A percentile compares a stretch with the other conserved stretches of the same genome.
These are phyloP conservation scores for sorghum (Sorghum bicolor) DNA, from an alignment of 176 grass and related monocot species.

Conservation along the genomic window DNA sequence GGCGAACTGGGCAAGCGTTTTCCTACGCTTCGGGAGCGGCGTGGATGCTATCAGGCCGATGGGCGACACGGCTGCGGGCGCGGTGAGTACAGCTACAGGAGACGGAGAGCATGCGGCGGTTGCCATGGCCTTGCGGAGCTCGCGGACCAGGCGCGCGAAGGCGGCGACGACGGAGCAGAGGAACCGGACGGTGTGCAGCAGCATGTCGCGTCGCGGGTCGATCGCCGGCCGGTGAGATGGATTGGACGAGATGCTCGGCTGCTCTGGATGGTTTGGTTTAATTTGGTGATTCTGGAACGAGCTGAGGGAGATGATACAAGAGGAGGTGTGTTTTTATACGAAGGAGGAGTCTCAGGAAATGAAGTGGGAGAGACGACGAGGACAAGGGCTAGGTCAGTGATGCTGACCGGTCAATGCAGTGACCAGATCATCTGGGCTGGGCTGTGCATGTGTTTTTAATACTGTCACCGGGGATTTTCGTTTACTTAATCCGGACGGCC, in stretches of 20 bases:
- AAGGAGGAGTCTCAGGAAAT: neutral
- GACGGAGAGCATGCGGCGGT: neutral
- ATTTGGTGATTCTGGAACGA: too few species aligned
- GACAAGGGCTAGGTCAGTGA: neutral
- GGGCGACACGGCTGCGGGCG: neutral
- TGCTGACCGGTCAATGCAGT: slow-evolving; percentile 33
- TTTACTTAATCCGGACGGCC: slow-evolving; percentile 32
- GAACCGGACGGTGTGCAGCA: slow-evolving; percentile 24
- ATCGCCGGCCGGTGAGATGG: neutral
- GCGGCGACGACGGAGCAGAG: slow-evolving; percentile 25
- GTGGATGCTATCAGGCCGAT: neutral
- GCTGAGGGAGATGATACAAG: too few species aligned
- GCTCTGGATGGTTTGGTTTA: too few species aligned
- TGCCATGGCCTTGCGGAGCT: slow-evolving; percentile 33
- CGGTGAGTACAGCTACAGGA: neutral
- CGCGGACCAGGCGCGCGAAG: slow-evolving; percentile 11
- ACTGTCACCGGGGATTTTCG: neutral
- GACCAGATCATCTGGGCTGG: slow-evolving; percentile 31
- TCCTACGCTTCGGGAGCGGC: slow-evolving; percentile 18
- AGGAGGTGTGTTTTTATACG: slow-evolving; percentile 38
- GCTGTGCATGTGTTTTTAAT: neutral
- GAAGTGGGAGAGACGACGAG: neutral
- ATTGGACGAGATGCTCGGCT: neutral
- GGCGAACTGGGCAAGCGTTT: neutral
- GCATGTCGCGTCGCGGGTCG: too few species aligned